Conservation (phyloP, 2,329 filamentous ascomycete species). For the Diaporthe velutina region DNA sequence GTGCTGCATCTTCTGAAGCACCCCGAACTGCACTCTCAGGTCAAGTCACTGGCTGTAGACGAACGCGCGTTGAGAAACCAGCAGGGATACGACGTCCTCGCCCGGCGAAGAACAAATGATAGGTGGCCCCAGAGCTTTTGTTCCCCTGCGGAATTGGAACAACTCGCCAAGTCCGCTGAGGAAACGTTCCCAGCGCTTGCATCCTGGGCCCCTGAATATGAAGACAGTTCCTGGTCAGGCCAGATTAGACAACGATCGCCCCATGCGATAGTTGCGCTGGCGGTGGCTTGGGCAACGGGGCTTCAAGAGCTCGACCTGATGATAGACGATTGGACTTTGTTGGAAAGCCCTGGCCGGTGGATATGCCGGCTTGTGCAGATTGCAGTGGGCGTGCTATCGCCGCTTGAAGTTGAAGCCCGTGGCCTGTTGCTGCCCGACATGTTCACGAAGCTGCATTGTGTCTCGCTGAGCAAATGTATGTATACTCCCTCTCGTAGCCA, state of each 20-base stretch:
- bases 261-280: background rate
- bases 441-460: background rate
- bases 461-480: background rate
- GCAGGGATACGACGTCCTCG: background rate
- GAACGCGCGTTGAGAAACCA: no score
- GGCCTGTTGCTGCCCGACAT: background rate
- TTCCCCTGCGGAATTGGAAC: background rate
- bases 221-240: background rate
- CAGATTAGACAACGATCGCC: background rate
- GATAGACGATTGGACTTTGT: background rate
- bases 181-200: background rate
- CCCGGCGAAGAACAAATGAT: background rate
- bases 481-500: no score
- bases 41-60: background rate
- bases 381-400: background rate
- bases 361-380: background rate
- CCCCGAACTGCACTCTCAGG: background rate
- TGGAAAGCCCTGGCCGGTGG: background rate
- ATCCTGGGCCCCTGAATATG: background rate
- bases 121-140: background rate
- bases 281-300: background rate
- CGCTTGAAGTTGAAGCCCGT: background rate
- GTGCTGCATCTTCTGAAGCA: slow-evolving; percentile 2
- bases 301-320: background rate
- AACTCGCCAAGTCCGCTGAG: background rate